Evolutionary conservation across 2,329 filamentous ascomycete species (phyloP).

Genomic region (Neofusicoccum sp.): DNA sequence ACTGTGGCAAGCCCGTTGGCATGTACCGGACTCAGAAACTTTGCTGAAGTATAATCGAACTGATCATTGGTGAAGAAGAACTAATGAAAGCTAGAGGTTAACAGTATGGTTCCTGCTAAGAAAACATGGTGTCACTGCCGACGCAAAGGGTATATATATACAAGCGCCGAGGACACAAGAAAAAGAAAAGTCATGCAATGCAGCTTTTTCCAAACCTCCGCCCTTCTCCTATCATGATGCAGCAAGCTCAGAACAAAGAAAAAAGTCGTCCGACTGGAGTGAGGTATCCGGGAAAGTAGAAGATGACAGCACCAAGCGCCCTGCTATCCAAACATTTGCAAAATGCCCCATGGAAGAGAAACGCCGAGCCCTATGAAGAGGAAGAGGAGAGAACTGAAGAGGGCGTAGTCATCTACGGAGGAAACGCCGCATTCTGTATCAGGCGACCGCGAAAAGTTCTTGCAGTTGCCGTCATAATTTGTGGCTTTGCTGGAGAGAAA

Average conservation of each 20-base stretch:
- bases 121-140: background rate
- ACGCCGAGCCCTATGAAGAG: background rate
- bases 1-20: too few relatives aligned
- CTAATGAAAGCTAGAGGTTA: background rate
- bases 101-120: background rate
- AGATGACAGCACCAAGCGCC: conserved; percentile 14
- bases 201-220: background rate
- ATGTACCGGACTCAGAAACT: too few relatives aligned
- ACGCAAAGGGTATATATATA: conserved; percentile 6
- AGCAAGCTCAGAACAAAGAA: background rate
- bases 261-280: background rate
- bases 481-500: background rate
- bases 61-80: background rate
- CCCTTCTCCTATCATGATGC: background rate
- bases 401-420: background rate
- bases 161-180: background rate
- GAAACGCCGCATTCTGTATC: background rate
- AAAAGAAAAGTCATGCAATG: background rate
- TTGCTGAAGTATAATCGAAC: background rate
- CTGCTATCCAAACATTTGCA: conserved; percentile 14
- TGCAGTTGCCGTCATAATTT: background rate
- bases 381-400: background rate
- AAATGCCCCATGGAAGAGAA: background rate
- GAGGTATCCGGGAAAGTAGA: background rate
- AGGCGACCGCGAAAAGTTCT: background rate